Evolutionary conservation across 148 eudicot species (phyloP).

Genomic region (Talinum fruticosum): DNA sequence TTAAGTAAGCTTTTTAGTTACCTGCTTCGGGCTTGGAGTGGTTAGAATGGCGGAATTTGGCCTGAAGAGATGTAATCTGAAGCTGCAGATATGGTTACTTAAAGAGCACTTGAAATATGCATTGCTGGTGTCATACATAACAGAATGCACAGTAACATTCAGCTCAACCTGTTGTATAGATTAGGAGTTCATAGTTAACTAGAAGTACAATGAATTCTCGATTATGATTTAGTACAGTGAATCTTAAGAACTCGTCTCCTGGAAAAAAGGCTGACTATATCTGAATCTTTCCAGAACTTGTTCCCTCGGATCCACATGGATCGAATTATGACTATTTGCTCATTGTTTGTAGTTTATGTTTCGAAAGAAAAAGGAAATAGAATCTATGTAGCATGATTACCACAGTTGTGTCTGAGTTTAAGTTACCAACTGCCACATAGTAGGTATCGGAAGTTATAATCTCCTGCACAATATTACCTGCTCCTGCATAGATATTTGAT

Average conservation of each 20-base stretch:
- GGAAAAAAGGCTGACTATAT: too few relatives aligned
- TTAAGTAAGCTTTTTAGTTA: neutral
- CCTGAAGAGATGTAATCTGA: conserved; percentile 2
- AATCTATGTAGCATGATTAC: conserved; percentile 24
- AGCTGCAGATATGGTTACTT: neutral
- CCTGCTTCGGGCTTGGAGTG: neutral
- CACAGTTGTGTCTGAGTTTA: conserved; percentile 40
- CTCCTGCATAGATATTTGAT: conserved; percentile 42
- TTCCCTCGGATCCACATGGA: too few relatives aligned
- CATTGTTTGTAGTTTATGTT: too few relatives aligned
- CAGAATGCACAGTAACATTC: neutral
- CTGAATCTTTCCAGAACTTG: too few relatives aligned
- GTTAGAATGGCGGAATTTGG: neutral
- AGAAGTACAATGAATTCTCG: neutral
- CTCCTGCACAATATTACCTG: conserved; percentile 39
- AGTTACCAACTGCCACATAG: conserved; percentile 53
- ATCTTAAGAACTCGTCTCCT: too few relatives aligned
- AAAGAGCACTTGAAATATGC: neutral
- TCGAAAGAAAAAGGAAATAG: neutral
- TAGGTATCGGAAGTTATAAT: conserved; percentile 40
- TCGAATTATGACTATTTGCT: too few relatives aligned
- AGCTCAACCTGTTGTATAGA: neutral
- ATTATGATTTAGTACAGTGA: too few relatives aligned
- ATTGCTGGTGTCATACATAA: neutral
- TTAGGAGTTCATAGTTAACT: neutral